Conservation (phyloP, 1,139 yeast genomes). For the Yamadazyma songkhlaensis region DNA sequence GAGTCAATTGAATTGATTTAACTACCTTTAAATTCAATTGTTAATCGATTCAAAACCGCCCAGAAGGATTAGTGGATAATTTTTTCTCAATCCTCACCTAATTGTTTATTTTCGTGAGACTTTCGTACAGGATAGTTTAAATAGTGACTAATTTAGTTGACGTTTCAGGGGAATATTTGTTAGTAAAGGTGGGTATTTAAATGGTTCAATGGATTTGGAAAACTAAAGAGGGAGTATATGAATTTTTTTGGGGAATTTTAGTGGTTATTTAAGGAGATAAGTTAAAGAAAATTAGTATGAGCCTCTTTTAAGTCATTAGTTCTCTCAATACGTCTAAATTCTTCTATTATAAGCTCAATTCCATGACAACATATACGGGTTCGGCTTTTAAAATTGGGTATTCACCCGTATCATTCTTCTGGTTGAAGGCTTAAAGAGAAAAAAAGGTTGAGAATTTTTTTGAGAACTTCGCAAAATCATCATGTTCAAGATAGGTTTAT, state of each 20-base stretch:
- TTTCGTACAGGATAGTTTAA: neutral
- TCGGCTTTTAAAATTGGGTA: too few species aligned
- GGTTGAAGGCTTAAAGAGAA: too few species aligned
- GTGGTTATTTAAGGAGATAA: too few species aligned
- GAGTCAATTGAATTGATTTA: neutral
- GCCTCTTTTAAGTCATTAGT: too few species aligned
- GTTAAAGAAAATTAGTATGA: too few species aligned
- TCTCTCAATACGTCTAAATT: too few species aligned
- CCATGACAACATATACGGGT: too few species aligned
- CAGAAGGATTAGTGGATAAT: conserved; percentile 2
- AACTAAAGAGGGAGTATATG: neutral
- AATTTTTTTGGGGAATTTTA: too few species aligned
- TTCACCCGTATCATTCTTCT: too few species aligned
- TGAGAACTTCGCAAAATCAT: neutral
- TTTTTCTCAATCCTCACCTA: conserved; percentile 1
- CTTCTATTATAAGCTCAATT: too few species aligned
- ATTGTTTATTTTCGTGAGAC: conserved; percentile 4
- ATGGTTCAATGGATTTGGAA: neutral
- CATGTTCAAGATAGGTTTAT: neutral
- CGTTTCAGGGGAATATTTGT: neutral
- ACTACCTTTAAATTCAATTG: neutral
- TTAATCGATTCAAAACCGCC: conserved; percentile 2
- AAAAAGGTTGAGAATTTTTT: too few species aligned
- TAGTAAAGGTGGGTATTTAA: neutral
- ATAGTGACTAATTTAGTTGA: neutral